Evolutionary conservation across 2,329 filamentous ascomycete species (phyloP), one percentile per base, ranked within the genome.

Genomic region (Paecilomyces sp.): DNA sequence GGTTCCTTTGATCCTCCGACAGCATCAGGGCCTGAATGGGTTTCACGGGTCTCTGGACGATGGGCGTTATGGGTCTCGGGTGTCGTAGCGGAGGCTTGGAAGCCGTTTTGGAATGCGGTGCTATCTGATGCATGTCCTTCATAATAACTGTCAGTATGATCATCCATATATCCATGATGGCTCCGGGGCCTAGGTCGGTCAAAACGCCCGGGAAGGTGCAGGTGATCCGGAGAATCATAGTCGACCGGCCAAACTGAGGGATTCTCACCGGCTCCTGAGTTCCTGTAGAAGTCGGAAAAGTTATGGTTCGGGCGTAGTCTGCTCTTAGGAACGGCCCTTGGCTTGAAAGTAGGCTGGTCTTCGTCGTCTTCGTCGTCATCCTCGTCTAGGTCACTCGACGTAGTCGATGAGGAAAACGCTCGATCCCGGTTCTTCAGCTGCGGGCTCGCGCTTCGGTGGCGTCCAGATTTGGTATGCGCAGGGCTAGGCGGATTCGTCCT

Each of bases 361-460:
- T 71, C 67, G 9, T 74, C 72, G 2, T 69, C 74, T 3, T 67
- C 66, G 55, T 74, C 76, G 60, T 70, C 66, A 33, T 71, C 67
- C 9, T 74, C 72, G 2, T 69, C 74, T 3, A 67, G 65, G 55
- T 75, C 76, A 62, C 76, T 78, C 3, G 76, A 74, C 25, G 72
- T 76, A n/a, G 74, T 73, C 3, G 72, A 74, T 54, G 66, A 67
- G 41, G 68, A 68, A 54, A 72, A 74, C 24, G 64, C 63, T n/a
- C 62, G 66, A 50, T 69, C 67, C n/a, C 69, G 67, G 55, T 71
- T 70, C 9, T 70, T 74, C 30, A 73, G 53, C 31, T 76, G 74
- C 2, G 78, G 79, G 60, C 79, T 80, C 28, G 73, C 76, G 57
- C 77, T 80, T 36, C 74, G 76, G 66, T 77, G 74, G 57, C 76